Base-by-base conservation (phyloP, 2,329 filamentous ascomycete species). In the Colletotrichum eremochloae region DNA sequence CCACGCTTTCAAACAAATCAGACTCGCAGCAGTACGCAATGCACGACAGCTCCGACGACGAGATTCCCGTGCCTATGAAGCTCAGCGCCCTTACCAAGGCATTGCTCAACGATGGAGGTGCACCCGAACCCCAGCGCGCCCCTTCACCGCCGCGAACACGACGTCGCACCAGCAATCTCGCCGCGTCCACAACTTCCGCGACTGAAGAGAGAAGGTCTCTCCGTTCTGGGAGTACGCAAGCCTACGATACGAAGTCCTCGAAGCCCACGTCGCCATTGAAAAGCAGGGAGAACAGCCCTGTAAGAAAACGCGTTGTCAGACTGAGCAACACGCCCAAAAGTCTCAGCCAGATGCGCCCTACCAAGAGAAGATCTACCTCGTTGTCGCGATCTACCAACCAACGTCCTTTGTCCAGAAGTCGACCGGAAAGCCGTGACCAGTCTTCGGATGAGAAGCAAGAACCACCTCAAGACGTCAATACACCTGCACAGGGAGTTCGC, bases 81-180 rank as follows among this genome's bases (percentile, higher is more conserved):
- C 93, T 98, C 80, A 98, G 95, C 80, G 95, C 95, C 77, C 89
- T 96, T 76, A 97, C 96, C 61, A 96, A 96, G 79, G 95, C 94
- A 29, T 86, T 98, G 20, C 87, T 98, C 33, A 89, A 90, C 69
- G 90, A 92, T 72, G 88, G 89, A 55, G 84, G 86, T 62, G 87
- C 84, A 4, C 87, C 89, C 11, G 85, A 86, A 74, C 80, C 76
- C 3, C 75, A 81, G 36, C 80, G 81, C 15, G 79, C 82, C 2
- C 78, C 84, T 7, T 86, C 87, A 7, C 85, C 86, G 2, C 82
- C 84, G 31, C 79, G 82, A 71, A 86, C 85, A 31, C 85, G 88
- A 76, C 82, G 87, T 74, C 86, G 87, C 60, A 79, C 79, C 2
- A 89, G 86, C 74, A 84, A 83, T 20, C 77, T 89, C 58, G 84